Percentiles rank a stretch among this genome's conserved stretches.
Evolutionary conservation across 2,329 filamentous ascomycete species (phyloP).

Genomic region (Aspergillus brunneoviolaceus): DNA sequence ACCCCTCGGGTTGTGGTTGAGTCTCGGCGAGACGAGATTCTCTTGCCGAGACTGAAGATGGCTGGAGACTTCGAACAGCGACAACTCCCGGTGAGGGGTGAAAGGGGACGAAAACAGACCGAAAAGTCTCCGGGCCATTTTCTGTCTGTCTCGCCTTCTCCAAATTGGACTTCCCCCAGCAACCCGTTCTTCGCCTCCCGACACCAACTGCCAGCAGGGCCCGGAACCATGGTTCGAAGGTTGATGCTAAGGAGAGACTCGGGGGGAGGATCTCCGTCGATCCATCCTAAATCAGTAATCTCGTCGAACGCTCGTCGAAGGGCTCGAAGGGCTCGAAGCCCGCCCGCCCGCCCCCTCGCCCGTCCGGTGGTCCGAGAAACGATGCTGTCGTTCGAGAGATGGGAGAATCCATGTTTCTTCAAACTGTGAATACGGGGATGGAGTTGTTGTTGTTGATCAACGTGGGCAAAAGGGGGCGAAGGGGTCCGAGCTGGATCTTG

Average conservation of each 20-base stretch:
- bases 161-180: background rate
- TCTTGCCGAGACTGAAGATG: background rate
- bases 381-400: no score
- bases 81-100: background rate
- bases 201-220: background rate
- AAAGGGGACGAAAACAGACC: background rate
- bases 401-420: background rate
- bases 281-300: constrained; percentile 11
- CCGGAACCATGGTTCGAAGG: background rate
- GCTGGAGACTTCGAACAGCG: background rate
- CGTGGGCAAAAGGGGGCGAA: background rate
- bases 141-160: background rate
- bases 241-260: background rate
- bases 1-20: background rate
- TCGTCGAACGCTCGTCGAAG: constrained; percentile 9
- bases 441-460: background rate
- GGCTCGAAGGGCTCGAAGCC: background rate
- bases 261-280: constrained; percentile 2
- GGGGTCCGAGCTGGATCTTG: background rate
- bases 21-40: background rate
- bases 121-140: background rate
- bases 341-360: background rate
- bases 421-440: background rate
- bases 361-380: background rate
- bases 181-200: background rate